Conservation (phyloP, 495 filamentous ascomycete genomes). For the Penicillium argentinense region DNA sequence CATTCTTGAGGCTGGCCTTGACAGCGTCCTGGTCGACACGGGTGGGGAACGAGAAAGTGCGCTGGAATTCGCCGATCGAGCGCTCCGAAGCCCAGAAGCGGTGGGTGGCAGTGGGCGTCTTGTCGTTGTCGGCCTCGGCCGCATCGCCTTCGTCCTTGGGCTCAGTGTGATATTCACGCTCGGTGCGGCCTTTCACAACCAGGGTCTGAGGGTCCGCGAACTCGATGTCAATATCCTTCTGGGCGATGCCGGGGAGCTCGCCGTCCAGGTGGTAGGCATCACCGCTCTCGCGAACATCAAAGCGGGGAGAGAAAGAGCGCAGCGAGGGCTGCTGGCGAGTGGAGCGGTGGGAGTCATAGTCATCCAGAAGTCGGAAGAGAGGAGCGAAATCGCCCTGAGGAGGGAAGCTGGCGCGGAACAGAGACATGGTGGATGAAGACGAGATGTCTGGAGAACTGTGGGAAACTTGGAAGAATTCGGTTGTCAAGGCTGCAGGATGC, state of each 20-base stretch:
- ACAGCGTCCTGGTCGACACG: conserved; percentile 78
- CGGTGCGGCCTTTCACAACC: conserved; percentile 65
- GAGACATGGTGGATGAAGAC: conserved; percentile 35
- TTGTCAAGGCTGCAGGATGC: background rate
- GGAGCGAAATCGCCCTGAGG: conserved; percentile 37
- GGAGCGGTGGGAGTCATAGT: conserved; percentile 45
- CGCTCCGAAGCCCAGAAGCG: conserved; percentile 88
- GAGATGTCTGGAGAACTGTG: background rate
- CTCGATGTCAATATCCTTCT: conserved; percentile 79
- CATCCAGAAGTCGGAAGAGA: conserved; percentile 49
- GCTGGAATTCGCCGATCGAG: conserved; percentile 76
- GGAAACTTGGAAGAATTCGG: conserved; percentile 7
- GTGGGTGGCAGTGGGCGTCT: conserved; percentile 20
- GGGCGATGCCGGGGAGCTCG: conserved; percentile 81
- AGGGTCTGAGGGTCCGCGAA: conserved; percentile 82
- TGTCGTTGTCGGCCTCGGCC: conserved; percentile 30
- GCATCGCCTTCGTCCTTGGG: conserved; percentile 44
- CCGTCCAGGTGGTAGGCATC: conserved; percentile 80
- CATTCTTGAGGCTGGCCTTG: conserved; percentile 74
- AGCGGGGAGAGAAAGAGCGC: conserved; percentile 67
- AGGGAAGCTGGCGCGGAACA: conserved; percentile 36
- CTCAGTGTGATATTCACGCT: conserved; percentile 46
- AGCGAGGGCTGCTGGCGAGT: conserved; percentile 14
- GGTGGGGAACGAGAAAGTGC: conserved; percentile 76
- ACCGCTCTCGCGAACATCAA: conserved; percentile 76